Evolutionary conservation across 495 filamentous ascomycete species (phyloP), one percentile per base, ranked within the genome.

Genomic region (Talaromyces wortmannii): DNA sequence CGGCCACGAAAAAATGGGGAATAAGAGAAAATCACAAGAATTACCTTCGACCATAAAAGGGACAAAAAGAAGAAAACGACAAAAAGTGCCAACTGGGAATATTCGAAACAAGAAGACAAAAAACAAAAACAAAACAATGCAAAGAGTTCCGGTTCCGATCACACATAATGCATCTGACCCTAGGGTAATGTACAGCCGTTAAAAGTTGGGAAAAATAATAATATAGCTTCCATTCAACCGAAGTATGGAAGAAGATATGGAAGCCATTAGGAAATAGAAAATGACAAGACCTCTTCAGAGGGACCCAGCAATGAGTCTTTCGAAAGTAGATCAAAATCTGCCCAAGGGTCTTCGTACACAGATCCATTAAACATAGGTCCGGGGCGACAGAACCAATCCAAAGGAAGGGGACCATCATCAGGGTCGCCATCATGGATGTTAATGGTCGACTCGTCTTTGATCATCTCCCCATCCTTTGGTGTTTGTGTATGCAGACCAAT

Each of bases 401-500:
- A 43, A 10, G 67, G 67, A 15, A 71, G 60, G 64, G 65, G 72
- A 50, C 60, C 61, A 29, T 67, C 63, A 10, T 71, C 65, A 5
- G 23, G 23, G 4, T 61, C 45, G 30, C 36, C 45, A 18, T 57
- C 59, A 7, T 45, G 36, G 11, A 55, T 57, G 17, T 68, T 64
- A 42, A 58, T 54, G 18, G 52, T 53, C 44, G 59, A 16, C 15
- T 68, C 63, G 6, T 60, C 57, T 42, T 59, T 50, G 17, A 60
- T 51, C 7, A 63, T 42, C 12, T 64, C 62, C 8, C 52, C 62
- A 54, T 71, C 69, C 56, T 70, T 68, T 7, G 72, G 72, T 6
- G 72, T 75, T 51, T 70, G 59, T 6, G 68, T 75, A 51, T 63
- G 63, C 12, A 71, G 29, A 7, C 59, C 64, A 29, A 61, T 60